phyloP scores from a whole-genome alignment of 2,329 filamentous ascomycete species.

The Monosporascus sp. region DNA sequence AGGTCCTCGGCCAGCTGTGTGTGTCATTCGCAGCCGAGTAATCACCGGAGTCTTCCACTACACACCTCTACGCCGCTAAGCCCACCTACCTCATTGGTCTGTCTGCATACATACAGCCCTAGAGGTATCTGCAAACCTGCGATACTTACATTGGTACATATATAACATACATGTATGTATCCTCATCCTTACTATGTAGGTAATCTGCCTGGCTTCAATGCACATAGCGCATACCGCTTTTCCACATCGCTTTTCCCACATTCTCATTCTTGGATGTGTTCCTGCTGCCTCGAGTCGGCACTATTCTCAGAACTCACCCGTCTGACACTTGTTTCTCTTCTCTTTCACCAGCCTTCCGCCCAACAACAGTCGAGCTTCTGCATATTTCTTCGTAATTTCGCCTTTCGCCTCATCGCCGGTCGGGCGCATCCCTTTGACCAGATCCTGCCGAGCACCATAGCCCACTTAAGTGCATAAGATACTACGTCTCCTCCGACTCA shows the following conservation, averaged over 20 bases:
- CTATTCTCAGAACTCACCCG: background rate
- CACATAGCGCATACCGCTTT: background rate
- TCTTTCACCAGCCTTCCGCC: background rate
- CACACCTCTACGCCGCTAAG: too few species aligned
- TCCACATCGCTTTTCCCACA: background rate
- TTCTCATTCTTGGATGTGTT: background rate
- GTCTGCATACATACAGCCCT: too few species aligned
- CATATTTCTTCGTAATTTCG: background rate
- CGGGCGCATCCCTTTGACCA: background rate
- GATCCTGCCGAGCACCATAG: background rate
- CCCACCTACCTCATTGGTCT: too few species aligned
- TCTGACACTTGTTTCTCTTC: background rate
- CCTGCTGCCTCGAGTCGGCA: background rate
- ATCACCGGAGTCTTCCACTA: too few species aligned
- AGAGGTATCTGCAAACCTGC: too few species aligned
- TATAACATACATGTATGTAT: too few species aligned
- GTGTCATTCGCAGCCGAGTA: too few species aligned
- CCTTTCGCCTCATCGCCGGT: background rate
- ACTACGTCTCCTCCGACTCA: conserved; percentile 10
- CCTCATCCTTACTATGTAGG: too few species aligned
- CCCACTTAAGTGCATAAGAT: background rate
- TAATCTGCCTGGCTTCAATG: too few species aligned
- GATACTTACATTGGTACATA: too few species aligned
- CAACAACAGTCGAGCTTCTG: background rate
- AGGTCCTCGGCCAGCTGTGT: too few species aligned